Conservation (phyloP, 805 yeast genomes). For the Candida namnaoensis region DNA sequence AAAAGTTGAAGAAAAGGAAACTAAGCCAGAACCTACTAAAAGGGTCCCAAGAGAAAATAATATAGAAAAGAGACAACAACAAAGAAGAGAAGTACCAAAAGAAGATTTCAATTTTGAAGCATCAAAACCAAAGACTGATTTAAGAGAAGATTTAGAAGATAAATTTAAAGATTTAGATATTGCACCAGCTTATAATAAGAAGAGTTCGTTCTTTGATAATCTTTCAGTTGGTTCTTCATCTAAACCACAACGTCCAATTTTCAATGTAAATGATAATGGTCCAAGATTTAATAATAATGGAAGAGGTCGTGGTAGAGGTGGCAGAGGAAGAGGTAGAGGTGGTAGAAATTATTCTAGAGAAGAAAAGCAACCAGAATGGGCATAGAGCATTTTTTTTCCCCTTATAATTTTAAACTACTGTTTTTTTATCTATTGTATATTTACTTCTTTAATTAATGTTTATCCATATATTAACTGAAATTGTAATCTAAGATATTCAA, state of each 20-base stretch:
- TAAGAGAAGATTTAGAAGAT: slow-evolving; percentile 17
- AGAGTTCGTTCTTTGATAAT: slow-evolving; percentile 82
- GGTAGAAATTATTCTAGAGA: slow-evolving; percentile 2
- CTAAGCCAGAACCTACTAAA: not conserved
- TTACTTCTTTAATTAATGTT: too few species aligned
- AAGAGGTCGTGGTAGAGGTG: not conserved
- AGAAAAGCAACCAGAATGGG: not conserved
- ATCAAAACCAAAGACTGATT: slow-evolving; percentile 42
- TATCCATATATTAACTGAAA: too few species aligned
- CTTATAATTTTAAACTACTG: too few species aligned
- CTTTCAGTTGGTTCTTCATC: slow-evolving; percentile 61
- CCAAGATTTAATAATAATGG: not conserved
- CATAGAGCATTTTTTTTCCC: not conserved
- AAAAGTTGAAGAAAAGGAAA: slow-evolving; percentile 1
- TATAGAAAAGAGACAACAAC: slow-evolving; percentile 1
- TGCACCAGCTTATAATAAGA: slow-evolving; percentile 55
- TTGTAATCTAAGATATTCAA: too few species aligned
- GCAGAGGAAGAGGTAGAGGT: slow-evolving; percentile 10
- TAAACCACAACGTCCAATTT: slow-evolving; percentile 25
- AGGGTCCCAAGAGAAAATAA: not conserved
- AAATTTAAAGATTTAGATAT: slow-evolving; percentile 5
- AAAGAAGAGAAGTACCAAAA: slow-evolving; percentile 29
- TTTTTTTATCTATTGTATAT: too few species aligned
- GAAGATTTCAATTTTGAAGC: slow-evolving; percentile 70
- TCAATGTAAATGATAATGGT: slow-evolving; percentile 8